phyloP scores from a whole-genome alignment of 1,284 basidiomycete genomes.

The Ganoderma boninense region DNA sequence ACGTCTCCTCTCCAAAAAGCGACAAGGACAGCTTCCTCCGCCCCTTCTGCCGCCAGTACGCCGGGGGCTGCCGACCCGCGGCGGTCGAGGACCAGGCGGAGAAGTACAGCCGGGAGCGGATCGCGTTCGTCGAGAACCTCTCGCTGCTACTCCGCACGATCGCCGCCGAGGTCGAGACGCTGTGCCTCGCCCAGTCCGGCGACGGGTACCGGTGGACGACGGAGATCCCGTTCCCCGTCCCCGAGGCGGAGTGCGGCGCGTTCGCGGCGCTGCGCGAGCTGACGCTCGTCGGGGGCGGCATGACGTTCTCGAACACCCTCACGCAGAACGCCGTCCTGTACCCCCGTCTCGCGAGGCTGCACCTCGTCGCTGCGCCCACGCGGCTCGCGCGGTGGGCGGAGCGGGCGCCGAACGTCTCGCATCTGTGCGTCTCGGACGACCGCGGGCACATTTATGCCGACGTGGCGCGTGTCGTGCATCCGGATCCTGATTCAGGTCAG shows the following conservation, averaged over 20 bases:
- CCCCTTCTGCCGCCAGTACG: not conserved
- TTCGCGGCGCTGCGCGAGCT: constrained; percentile 17
- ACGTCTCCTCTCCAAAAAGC: not conserved
- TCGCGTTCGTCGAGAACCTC: constrained; percentile 6
- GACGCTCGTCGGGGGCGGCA: constrained; percentile 9
- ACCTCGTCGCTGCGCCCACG: not conserved
- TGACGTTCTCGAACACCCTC: constrained; percentile 8
- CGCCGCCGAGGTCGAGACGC: constrained; percentile 7
- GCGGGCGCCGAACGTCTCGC: constrained; percentile 10
- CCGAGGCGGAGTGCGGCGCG: constrained; percentile 6
- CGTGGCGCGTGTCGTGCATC: not conserved
- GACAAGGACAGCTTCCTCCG: constrained; percentile 1
- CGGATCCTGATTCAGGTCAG: not conserved
- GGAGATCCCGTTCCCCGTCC: constrained; percentile 1
- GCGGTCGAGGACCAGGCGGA: not conserved
- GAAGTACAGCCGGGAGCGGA: constrained; percentile 5
- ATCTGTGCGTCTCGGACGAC: constrained; percentile 9
- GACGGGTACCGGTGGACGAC: constrained; percentile 8
- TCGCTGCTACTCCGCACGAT: constrained; percentile 5
- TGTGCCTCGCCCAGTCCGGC: constrained; percentile 6
- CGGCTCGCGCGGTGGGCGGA: constrained; percentile 2
- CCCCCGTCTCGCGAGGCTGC: constrained; percentile 5
- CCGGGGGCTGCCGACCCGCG: not conserved
- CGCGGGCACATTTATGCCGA: constrained; percentile 4
- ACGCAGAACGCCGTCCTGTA: not conserved